These are phyloP conservation scores for Mallotus nudiflorus DNA, from an alignment of 345 rosid species.

Conservation along the genomic window DNA sequence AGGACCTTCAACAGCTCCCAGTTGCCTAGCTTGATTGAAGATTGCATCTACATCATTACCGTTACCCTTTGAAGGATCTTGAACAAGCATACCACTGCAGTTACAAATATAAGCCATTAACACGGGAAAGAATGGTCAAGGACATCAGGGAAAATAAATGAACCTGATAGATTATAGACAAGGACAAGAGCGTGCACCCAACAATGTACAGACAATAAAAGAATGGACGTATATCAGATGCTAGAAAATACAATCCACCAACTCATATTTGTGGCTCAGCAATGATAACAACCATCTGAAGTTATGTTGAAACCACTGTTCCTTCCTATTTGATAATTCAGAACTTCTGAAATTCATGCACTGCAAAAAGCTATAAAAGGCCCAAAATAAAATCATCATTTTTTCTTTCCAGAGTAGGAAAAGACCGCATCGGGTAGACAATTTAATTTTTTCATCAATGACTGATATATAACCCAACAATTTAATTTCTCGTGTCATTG, in stretches of 20 bases:
- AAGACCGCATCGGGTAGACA: background rate
- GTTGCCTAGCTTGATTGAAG: constrained; percentile 81
- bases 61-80: constrained; percentile 66
- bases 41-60: constrained; percentile 82
- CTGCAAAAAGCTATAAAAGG: background rate
- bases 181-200: background rate
- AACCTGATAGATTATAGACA: background rate
- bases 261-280: background rate
- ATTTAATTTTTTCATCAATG: background rate
- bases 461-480: background rate
- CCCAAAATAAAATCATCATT: background rate
- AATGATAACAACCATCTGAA: background rate
- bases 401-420: background rate
- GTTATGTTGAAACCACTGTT: background rate
- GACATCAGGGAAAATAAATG: background rate
- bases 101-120: background rate
- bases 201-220: background rate
- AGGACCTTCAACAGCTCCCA: constrained; percentile 92
- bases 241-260: background rate
- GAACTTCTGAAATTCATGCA: background rate
- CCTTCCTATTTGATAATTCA: background rate
- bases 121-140: constrained; percentile 1
- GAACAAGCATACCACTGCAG: constrained; percentile 96
- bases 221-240: background rate
- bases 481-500: background rate